A percentile compares a stretch with the other conserved stretches of the same genome.
phyloP scores from a whole-genome alignment of 2,329 filamentous ascomycete genomes.

The Colletotrichum chrysophilum region DNA sequence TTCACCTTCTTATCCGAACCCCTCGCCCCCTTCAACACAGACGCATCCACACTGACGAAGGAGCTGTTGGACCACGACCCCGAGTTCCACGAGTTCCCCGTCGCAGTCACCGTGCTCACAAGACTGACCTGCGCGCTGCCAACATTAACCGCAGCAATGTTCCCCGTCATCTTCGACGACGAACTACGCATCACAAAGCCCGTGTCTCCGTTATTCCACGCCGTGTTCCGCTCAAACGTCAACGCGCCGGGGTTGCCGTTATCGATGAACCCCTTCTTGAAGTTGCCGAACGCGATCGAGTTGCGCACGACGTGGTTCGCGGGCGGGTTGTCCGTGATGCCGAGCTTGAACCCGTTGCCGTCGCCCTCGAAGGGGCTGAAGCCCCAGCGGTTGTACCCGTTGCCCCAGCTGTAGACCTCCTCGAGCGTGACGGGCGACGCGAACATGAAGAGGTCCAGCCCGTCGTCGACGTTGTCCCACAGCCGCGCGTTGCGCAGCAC shows the following conservation, averaged over 20 bases:
- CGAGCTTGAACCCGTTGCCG: constrained; percentile 53
- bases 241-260: constrained; percentile 48
- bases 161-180: constrained; percentile 37
- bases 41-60: constrained; percentile 40
- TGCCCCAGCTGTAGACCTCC: constrained; percentile 49
- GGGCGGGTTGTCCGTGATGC: constrained; percentile 40
- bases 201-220: constrained; percentile 48
- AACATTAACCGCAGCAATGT: constrained; percentile 43
- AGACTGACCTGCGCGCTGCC: constrained; percentile 27
- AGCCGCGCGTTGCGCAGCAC: constrained; percentile 45
- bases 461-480: constrained; percentile 55
- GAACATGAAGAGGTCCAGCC: constrained; percentile 48
- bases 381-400: constrained; percentile 46
- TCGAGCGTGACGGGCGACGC: constrained; percentile 43
- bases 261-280: constrained; percentile 49
- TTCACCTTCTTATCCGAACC: constrained; percentile 39
- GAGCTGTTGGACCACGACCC: constrained; percentile 42
- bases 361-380: constrained; percentile 49
- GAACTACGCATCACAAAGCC: constrained; percentile 44
- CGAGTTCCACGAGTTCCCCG: constrained; percentile 46
- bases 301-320: constrained; percentile 48
- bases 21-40: constrained; percentile 38
- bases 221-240: constrained; percentile 45
- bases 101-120: constrained; percentile 27
- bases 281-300: constrained; percentile 46